Evolutionary conservation across 202 grass and related monocot genomes (phyloP).

Genomic region (Elaeis oleifera): DNA sequence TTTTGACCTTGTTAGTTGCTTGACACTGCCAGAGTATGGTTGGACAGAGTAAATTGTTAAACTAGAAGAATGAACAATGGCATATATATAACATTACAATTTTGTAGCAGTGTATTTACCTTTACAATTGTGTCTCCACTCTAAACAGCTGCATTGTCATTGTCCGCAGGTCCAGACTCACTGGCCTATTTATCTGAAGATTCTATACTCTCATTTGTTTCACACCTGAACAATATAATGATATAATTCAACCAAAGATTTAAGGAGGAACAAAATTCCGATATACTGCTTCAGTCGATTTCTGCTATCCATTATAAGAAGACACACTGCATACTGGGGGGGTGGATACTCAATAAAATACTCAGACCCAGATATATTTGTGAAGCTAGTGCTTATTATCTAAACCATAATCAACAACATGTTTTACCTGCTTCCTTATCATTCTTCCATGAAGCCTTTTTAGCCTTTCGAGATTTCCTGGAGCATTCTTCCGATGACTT

Average conservation of each 20-base stretch:
- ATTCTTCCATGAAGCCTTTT: constrained; percentile 21
- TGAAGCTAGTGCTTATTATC: background rate
- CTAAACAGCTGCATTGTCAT: constrained; percentile 1
- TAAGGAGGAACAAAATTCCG: constrained; percentile 10
- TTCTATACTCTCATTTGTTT: constrained; percentile 21
- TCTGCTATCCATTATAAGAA: too few species aligned
- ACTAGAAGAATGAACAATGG: too few species aligned
- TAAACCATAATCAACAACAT: constrained; percentile 9
- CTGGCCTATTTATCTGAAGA: constrained; percentile 23
- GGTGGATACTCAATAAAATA: background rate
- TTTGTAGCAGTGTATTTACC: too few species aligned
- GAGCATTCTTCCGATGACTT: constrained; percentile 30
- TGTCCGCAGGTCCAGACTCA: constrained; percentile 24
- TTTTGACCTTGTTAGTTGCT: too few species aligned
- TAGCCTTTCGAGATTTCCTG: constrained; percentile 35
- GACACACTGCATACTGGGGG: too few species aligned
- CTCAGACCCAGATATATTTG: background rate
- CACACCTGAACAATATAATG: constrained; percentile 27
- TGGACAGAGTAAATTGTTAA: too few species aligned
- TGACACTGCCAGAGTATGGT: too few species aligned
- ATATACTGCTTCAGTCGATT: background rate
- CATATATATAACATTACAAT: too few species aligned
- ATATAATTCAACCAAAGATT: background rate
- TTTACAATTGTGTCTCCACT: too few species aligned
- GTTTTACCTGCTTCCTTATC: constrained; percentile 24